These are phyloP conservation scores for Hamamelis virginiana DNA, from an alignment of 164 flowering plant species.

Conservation along the genomic window DNA sequence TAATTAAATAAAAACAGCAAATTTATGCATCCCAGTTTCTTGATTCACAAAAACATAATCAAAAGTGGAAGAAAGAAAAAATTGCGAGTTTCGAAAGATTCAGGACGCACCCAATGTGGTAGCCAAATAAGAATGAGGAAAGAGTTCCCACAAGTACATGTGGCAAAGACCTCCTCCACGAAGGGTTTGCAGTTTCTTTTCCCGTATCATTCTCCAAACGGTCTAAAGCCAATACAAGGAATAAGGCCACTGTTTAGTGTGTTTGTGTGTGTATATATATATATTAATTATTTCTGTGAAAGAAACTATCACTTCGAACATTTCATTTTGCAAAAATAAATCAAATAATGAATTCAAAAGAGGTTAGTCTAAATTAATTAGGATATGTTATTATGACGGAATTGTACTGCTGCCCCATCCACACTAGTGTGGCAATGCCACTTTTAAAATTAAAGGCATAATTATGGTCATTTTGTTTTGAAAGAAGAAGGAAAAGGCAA, in stretches of 20 bases:
- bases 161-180: conserved; percentile 73
- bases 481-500: neutral
- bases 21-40: neutral
- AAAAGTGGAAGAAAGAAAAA: neutral
- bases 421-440: neutral
- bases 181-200: conserved; percentile 50
- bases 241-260: neutral
- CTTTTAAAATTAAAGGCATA: neutral
- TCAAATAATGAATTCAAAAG: neutral
- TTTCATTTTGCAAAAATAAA: neutral
- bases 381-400: no score
- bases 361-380: neutral
- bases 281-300: neutral
- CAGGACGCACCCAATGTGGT: conserved; percentile 79
- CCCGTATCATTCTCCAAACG: conserved; percentile 34
- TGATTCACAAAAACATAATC: neutral
- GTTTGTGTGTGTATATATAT: neutral
- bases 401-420: neutral
- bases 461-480: neutral
- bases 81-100: neutral
- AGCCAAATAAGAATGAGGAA: conserved; percentile 80
- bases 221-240: conserved; percentile 30
- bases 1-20: neutral
- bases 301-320: neutral
- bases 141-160: conserved; percentile 74